Conservation (phyloP, 1,139 yeast genomes). For the Debaryomyces udenii region DNA sequence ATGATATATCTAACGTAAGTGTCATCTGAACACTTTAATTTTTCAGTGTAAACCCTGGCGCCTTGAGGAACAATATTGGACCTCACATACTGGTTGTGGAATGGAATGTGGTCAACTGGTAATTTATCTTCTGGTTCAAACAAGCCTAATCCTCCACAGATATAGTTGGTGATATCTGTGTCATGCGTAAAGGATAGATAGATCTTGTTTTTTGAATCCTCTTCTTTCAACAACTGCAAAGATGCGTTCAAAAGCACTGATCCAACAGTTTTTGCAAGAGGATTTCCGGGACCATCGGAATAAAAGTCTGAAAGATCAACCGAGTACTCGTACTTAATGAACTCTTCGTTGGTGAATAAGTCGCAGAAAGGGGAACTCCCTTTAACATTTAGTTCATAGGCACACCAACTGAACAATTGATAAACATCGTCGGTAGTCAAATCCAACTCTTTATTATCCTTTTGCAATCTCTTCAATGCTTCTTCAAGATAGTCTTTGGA, state of each 20-base stretch:
- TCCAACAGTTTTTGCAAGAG: constrained; percentile 45
- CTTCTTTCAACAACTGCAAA: constrained; percentile 40
- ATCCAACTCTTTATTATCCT: constrained; percentile 34
- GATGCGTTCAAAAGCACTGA: constrained; percentile 54
- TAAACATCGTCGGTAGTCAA: constrained; percentile 45
- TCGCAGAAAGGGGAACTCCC: constrained; percentile 53
- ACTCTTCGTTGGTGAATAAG: constrained; percentile 54
- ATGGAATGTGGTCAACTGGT: constrained; percentile 31
- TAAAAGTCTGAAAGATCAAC: constrained; percentile 51
- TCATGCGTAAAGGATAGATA: constrained; percentile 62
- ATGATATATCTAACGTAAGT: constrained; percentile 51
- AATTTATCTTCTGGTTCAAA: constrained; percentile 32
- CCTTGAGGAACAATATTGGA: constrained; percentile 61
- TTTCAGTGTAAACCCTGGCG: constrained; percentile 54
- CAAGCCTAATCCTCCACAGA: constrained; percentile 53
- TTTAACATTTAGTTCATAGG: constrained; percentile 55
- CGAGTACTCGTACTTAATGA: constrained; percentile 43
- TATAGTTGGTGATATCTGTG: constrained; percentile 52
- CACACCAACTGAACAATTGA: constrained; percentile 49
- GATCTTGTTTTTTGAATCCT: constrained; percentile 30
- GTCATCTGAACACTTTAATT: constrained; percentile 43
- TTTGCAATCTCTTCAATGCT: constrained; percentile 22
- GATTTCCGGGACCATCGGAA: constrained; percentile 53
- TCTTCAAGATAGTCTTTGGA: constrained; percentile 20
- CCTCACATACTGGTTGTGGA: constrained; percentile 46